phyloP scores from a whole-genome alignment of 768 basidiomycete species.

The Agrocybe praecox region DNA sequence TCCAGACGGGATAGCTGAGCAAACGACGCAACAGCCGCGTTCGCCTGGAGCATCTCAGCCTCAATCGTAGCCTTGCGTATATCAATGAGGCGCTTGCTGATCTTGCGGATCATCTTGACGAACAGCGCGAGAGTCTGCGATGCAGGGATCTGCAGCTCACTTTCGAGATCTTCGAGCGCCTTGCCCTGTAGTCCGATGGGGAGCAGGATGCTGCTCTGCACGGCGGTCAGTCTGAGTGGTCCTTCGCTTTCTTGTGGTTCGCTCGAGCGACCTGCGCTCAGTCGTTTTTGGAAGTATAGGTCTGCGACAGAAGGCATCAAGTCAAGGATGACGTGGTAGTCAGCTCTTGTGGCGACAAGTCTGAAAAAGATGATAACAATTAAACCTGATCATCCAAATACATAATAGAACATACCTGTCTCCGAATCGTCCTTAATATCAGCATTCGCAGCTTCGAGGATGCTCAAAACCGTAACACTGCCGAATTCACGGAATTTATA shows the following conservation, averaged over 20 bases:
- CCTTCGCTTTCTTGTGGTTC: slow-evolving; percentile 25
- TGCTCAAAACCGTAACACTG: slow-evolving; percentile 81
- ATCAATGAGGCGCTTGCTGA: slow-evolving; percentile 72
- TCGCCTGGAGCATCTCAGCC: slow-evolving; percentile 55
- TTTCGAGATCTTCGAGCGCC: slow-evolving; percentile 86
- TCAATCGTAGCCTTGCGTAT: slow-evolving; percentile 81
- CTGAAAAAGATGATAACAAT: slow-evolving; percentile 21
- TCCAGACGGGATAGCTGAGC: slow-evolving; percentile 9
- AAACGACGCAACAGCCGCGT: slow-evolving; percentile 24
- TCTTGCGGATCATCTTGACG: slow-evolving; percentile 86
- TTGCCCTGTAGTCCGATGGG: slow-evolving; percentile 91
- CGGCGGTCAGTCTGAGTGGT: slow-evolving; percentile 74
- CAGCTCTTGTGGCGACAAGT: slow-evolving; percentile 49
- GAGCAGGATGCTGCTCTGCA: slow-evolving; percentile 90
- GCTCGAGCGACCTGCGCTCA: slow-evolving; percentile 23
- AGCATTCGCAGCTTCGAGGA: slow-evolving; percentile 81
- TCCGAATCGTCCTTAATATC: slow-evolving; percentile 53
- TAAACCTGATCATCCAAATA: slow-evolving; percentile 36
- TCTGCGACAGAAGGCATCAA: slow-evolving; percentile 79
- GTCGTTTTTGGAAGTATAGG: slow-evolving; percentile 82
- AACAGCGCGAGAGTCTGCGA: slow-evolving; percentile 90
- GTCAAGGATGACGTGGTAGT: slow-evolving; percentile 96
- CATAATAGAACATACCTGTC: slow-evolving; percentile 28
- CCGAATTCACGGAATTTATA: slow-evolving; percentile 96
- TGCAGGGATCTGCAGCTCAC: slow-evolving; percentile 82